phyloP scores from a whole-genome alignment of 164 flowering plant species.

The Platanus orientalis region DNA sequence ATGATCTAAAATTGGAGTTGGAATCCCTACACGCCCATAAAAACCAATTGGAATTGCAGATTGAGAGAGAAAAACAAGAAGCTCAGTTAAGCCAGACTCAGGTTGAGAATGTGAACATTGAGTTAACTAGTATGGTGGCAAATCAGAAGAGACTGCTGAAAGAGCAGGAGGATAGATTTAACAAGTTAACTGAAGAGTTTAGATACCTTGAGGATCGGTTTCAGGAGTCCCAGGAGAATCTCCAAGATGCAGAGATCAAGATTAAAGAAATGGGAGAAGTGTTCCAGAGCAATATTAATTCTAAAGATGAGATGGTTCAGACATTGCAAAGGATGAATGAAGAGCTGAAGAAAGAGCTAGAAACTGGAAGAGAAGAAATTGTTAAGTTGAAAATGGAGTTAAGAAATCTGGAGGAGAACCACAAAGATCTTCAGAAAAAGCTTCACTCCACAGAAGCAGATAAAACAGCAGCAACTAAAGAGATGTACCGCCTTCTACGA shows the following conservation, averaged over 20 bases:
- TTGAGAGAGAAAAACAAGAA: slow-evolving; percentile 33
- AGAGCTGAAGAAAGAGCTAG: slow-evolving; percentile 10
- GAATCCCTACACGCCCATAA: slow-evolving; percentile 29
- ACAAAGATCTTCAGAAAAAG: slow-evolving; percentile 12
- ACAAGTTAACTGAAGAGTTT: slow-evolving; percentile 22
- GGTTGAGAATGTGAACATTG: slow-evolving; percentile 4
- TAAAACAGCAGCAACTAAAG: slow-evolving; percentile 8
- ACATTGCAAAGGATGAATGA: slow-evolving; percentile 11
- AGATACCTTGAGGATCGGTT: slow-evolving; percentile 24
- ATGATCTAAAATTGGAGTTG: slow-evolving; percentile 27
- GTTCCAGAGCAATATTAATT: slow-evolving; percentile 12
- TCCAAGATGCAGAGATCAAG: slow-evolving; percentile 31
- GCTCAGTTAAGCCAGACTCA: slow-evolving; percentile 7
- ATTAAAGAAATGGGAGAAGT: slow-evolving; percentile 25
- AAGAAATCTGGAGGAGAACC: slow-evolving; percentile 4
- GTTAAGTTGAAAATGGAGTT: slow-evolving; percentile 13
- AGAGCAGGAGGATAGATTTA: slow-evolving; percentile 8
- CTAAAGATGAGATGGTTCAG: slow-evolving; percentile 26
- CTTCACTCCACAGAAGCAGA: slow-evolving; percentile 12
- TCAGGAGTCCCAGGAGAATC: slow-evolving; percentile 27
- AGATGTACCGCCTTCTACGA: slow-evolving; percentile 7
- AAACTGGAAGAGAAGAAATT: slow-evolving; percentile 11
- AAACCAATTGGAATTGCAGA: slow-evolving; percentile 25
- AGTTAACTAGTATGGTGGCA: slow-evolving; percentile 9
- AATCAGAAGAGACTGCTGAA: slow-evolving; percentile 8